phyloP scores from a whole-genome alignment of 2,329 filamentous ascomycete species.

The Ceratocystis huliohia region DNA sequence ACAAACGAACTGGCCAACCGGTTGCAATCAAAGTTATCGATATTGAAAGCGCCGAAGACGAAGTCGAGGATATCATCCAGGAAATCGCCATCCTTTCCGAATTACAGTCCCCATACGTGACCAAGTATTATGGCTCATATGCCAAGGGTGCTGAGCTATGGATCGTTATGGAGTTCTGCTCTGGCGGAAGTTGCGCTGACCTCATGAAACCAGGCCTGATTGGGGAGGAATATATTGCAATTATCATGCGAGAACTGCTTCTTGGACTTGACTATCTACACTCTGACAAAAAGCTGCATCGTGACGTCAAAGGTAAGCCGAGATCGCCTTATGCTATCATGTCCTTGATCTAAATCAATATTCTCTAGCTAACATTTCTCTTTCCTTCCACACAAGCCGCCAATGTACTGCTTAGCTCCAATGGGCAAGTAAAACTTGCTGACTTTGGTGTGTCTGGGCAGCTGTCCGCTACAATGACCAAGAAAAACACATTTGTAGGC shows the following conservation, averaged over 20 bases:
- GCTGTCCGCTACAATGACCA: constrained; percentile 94
- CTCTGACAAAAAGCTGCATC: constrained; percentile 86
- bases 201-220: constrained; percentile 88
- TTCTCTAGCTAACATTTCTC: constrained; percentile 12
- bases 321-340: not conserved
- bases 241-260: constrained; percentile 81
- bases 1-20: constrained; percentile 81
- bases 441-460: constrained; percentile 97
- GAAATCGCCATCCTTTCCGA: constrained; percentile 96
- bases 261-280: constrained; percentile 88
- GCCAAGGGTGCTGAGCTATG: constrained; percentile 91
- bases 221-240: constrained; percentile 90
- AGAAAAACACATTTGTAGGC: constrained; percentile 98
- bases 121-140: constrained; percentile 94
- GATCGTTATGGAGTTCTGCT: constrained; percentile 99
- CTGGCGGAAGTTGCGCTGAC: constrained; percentile 89
- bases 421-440: constrained; percentile 90
- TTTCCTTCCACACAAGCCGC: constrained; percentile 47
- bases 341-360: not conserved
- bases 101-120: constrained; percentile 90
- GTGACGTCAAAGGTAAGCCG: constrained; percentile 75
- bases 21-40: constrained; percentile 99
- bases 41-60: constrained; percentile 96
- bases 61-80: constrained; percentile 98
- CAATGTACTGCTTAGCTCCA: constrained; percentile 78